Evolutionary conservation across 352 stramenopile species (phyloP).

Genomic region (Globisporangium ultimum): DNA sequence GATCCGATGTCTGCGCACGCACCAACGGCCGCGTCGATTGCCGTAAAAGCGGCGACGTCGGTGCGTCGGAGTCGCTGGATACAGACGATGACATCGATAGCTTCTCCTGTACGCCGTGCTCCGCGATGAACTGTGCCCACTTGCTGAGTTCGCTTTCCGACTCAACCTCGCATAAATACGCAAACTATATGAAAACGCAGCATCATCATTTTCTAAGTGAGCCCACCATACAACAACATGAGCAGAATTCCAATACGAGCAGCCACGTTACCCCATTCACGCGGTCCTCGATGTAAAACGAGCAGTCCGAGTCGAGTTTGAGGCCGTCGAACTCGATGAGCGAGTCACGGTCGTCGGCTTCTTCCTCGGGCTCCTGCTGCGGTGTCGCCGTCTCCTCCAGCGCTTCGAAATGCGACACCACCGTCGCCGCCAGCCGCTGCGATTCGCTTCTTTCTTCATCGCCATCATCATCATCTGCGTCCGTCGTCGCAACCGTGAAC

Average conservation of each 20-base stretch:
- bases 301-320: slow-evolving; percentile 25
- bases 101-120: background rate
- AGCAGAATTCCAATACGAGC: background rate
- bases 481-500: slow-evolving; percentile 31
- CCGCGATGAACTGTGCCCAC: slow-evolving; percentile 8
- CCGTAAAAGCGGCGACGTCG: slow-evolving; percentile 17
- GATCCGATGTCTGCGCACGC: slow-evolving; percentile 33
- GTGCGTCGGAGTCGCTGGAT: slow-evolving; percentile 2
- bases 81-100: background rate
- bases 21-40: slow-evolving; percentile 25
- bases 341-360: background rate
- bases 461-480: slow-evolving; percentile 15
- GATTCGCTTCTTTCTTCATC: background rate
- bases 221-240: background rate
- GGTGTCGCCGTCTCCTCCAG: slow-evolving; percentile 24
- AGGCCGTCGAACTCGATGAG: slow-evolving; percentile 19
- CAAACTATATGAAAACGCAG: slow-evolving; percentile 2
- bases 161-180: slow-evolving; percentile 19
- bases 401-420: slow-evolving; percentile 38
- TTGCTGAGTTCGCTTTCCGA: slow-evolving; percentile 10
- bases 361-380: slow-evolving; percentile 9
- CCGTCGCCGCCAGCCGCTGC: slow-evolving; percentile 22
- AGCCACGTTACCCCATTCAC: slow-evolving; percentile 14
- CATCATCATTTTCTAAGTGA: background rate
- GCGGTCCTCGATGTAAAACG: slow-evolving; percentile 47